Evolutionary conservation across 371 early-diverging fungal species (phyloP).

Genomic region (Saksenaea vasiformis): DNA sequence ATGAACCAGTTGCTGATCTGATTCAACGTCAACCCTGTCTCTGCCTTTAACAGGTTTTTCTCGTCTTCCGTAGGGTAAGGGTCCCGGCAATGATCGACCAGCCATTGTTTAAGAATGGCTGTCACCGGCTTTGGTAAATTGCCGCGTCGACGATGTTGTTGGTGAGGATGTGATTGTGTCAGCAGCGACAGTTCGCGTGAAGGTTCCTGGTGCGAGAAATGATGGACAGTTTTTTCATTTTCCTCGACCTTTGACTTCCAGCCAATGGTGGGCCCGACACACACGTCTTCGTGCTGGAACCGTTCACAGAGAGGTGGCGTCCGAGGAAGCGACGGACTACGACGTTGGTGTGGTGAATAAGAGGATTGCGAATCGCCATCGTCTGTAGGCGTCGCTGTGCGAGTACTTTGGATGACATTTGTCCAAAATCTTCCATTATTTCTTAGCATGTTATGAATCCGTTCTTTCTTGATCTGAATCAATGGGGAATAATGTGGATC

Average conservation of each 20-base stretch:
- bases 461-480: constrained; percentile 22
- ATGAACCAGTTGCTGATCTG: constrained; percentile 88
- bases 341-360: constrained; percentile 4
- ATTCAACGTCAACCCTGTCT: constrained; percentile 75
- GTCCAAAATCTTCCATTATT: constrained; percentile 27
- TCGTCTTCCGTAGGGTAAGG: constrained; percentile 82
- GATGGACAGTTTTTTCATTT: constrained; percentile 2
- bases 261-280: not conserved
- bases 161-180: constrained; percentile 8
- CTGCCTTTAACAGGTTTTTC: constrained; percentile 87
- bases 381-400: not conserved
- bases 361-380: constrained; percentile 2
- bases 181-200: constrained; percentile 11
- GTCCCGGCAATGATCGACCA: constrained; percentile 67
- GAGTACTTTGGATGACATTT: constrained; percentile 15
- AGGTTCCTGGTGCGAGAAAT: constrained; percentile 14
- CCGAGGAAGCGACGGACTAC: constrained; percentile 14
- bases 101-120: constrained; percentile 65
- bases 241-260: not conserved
- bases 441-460: constrained; percentile 20
- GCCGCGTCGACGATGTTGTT: constrained; percentile 39
- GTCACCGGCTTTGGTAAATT: constrained; percentile 60
- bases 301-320: constrained; percentile 7
- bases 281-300: constrained; percentile 3
- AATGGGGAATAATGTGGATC: constrained; percentile 24